Conservation (phyloP, 352 stramenopile genomes). For the Peronosclerospora sorghi region DNA sequence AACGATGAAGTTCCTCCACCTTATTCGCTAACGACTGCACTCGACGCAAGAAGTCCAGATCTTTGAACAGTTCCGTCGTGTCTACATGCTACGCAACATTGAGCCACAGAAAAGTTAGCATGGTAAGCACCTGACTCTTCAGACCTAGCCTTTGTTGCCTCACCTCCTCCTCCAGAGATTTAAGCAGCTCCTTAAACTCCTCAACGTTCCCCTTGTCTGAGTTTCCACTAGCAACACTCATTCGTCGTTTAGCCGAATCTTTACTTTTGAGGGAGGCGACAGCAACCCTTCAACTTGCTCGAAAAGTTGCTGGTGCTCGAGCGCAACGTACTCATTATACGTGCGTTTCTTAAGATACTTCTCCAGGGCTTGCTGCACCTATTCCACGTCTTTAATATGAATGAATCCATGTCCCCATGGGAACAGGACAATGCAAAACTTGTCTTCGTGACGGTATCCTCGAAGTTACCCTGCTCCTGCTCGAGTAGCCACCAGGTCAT, state of each 20-base stretch:
- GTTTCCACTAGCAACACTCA: background rate
- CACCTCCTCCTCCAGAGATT: too few species aligned
- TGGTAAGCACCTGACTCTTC: too few species aligned
- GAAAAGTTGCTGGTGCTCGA: conserved; percentile 19
- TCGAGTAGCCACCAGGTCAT: too few species aligned
- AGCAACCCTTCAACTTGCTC: conserved; percentile 1
- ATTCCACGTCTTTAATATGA: conserved; percentile 43
- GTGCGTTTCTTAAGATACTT: conserved; percentile 40
- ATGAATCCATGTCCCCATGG: conserved; percentile 55
- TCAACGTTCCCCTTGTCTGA: background rate
- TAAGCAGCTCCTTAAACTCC: background rate
- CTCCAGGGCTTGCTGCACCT: conserved; percentile 23
- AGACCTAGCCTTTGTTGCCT: too few species aligned
- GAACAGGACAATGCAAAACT: conserved; percentile 60
- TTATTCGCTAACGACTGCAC: conserved; percentile 44
- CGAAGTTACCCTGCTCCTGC: too few species aligned
- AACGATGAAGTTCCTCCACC: conserved; percentile 27
- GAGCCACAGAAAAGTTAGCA: too few species aligned
- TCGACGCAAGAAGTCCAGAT: conserved; percentile 47
- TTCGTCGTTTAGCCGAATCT: background rate
- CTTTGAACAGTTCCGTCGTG: conserved; percentile 27
- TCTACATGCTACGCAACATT: conserved; percentile 32
- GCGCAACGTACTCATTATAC: too few species aligned
- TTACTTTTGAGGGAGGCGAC: background rate
- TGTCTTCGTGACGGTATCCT: too few species aligned